Conservation (phyloP, 108 stramenopile genomes). For the Nitzschia inconspicua region DNA sequence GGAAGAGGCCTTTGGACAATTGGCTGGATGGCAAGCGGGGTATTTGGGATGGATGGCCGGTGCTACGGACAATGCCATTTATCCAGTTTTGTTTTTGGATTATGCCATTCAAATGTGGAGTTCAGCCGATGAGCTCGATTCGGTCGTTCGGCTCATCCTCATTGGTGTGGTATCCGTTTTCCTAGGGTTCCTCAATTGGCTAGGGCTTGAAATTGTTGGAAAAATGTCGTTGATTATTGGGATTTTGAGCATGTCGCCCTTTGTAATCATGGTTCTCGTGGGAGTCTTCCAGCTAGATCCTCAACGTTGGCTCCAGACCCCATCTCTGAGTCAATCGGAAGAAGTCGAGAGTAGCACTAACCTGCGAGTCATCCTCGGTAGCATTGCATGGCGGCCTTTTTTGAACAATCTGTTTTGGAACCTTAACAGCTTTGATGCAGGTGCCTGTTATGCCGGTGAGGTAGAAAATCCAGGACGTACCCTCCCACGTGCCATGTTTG, state of each 20-base stretch:
- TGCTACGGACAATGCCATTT: slow-evolving; percentile 85
- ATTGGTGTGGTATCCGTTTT: slow-evolving; percentile 44
- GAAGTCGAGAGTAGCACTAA: slow-evolving; percentile 7
- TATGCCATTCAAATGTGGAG: slow-evolving; percentile 57
- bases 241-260: slow-evolving; percentile 82
- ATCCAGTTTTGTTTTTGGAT: slow-evolving; percentile 74
- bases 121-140: background rate
- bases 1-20: slow-evolving; percentile 81
- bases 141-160: slow-evolving; percentile 27
- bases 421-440: slow-evolving; percentile 83
- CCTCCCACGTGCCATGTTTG: slow-evolving; percentile 72
- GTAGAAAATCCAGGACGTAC: slow-evolving; percentile 68
- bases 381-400: slow-evolving; percentile 79
- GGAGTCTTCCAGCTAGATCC: slow-evolving; percentile 68
- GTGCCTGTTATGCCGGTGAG: slow-evolving; percentile 79
- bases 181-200: slow-evolving; percentile 74
- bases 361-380: slow-evolving; percentile 24
- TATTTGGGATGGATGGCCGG: slow-evolving; percentile 84
- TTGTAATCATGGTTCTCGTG: slow-evolving; percentile 64
- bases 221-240: slow-evolving; percentile 72
- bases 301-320: slow-evolving; percentile 54
- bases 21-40: slow-evolving; percentile 75
- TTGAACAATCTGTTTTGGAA: slow-evolving; percentile 95
- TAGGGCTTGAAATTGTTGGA: slow-evolving; percentile 81
- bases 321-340: background rate